These are phyloP conservation scores for Aspergillus mulundensis DNA, from an alignment of 495 filamentous ascomycete species.

Conservation along the genomic window DNA sequence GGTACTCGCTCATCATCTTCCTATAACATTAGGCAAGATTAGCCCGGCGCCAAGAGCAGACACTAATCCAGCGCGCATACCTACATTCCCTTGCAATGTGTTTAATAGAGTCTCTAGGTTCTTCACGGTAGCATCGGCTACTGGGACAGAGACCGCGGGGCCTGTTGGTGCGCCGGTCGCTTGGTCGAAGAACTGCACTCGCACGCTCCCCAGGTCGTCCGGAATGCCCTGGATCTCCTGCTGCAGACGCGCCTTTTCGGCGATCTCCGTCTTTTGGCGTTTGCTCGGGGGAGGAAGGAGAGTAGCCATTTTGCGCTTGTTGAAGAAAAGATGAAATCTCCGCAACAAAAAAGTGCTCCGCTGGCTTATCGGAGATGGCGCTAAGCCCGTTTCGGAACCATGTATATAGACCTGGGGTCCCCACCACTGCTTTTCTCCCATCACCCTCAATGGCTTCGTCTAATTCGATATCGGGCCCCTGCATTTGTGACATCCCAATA, in stretches of 20 bases:
- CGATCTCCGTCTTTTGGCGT: conserved; percentile 71
- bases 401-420: conserved; percentile 23
- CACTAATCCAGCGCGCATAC: conserved; percentile 23
- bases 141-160: conserved; percentile 72
- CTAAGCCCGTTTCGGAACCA: conserved; percentile 25
- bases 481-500: not conserved
- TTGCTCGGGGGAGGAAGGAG: conserved; percentile 86
- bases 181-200: conserved; percentile 84
- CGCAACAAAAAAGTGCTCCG: conserved; percentile 11
- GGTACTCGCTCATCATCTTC: conserved; percentile 76
- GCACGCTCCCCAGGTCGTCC: conserved; percentile 69
- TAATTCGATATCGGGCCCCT: not conserved
- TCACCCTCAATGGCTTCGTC: not conserved
- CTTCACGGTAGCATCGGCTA: conserved; percentile 81
- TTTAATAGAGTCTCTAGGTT: conserved; percentile 92
- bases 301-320: conserved; percentile 67
- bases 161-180: conserved; percentile 64
- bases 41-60: not conserved
- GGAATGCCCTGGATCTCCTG: conserved; percentile 71
- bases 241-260: conserved; percentile 68
- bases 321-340: conserved; percentile 11
- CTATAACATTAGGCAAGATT: conserved; percentile 31
- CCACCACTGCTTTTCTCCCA: conserved; percentile 34
- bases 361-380: conserved; percentile 22
- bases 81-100: conserved; percentile 75